Evolutionary conservation across 2,329 filamentous ascomycete genomes (phyloP), one percentile per base, ranked within the genome.

Genomic region (Sarocladium strictum): DNA sequence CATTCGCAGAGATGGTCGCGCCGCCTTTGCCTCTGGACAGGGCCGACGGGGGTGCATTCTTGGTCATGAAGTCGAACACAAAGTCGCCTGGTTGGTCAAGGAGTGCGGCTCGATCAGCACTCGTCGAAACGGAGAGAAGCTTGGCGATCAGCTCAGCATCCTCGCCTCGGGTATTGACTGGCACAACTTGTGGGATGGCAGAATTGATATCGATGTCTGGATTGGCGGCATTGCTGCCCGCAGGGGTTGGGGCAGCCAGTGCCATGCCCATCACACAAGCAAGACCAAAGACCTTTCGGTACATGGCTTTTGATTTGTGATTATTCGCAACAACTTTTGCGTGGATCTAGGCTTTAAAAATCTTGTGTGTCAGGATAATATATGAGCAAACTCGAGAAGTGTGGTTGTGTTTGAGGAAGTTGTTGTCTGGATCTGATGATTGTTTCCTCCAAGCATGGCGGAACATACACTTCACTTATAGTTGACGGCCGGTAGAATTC

Each of bases 1-100:
- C 73, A 68, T 81, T 80, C 41, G 79, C 77, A 19, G 73, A 68
- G 33, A 78, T 67, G 57, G 80, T 69, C 60, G 76, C 69, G 37
- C 78, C 78, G 37, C 76, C 78, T 38, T 67, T 64, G 14, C 54
- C 54, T 10, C 50, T 47, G 49, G 49, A 29, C 32, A 38, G 29
- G 3, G 21, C 45, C 38, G 54, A 5, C 10, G 17, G 53, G 60
- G 59, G 62, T 68, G 43, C 43, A 4, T 27, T 32, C 6, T 49
- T 19, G 43, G 11, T 21, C 7, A 14, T 69, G 67, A 80, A 79
- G 65, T 77, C 69, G 65, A 77, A 80, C 63, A 76, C 63, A 63
- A 79, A 78, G 57, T 78, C 67, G 21, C 43, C 43, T 4, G 43
- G 43, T 19, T 49, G 43, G 26, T 49, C 43, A 11, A 49, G 26